Evolutionary conservation across 495 filamentous ascomycete genomes (phyloP).

Genomic region (Evansstolkia leycettana): DNA sequence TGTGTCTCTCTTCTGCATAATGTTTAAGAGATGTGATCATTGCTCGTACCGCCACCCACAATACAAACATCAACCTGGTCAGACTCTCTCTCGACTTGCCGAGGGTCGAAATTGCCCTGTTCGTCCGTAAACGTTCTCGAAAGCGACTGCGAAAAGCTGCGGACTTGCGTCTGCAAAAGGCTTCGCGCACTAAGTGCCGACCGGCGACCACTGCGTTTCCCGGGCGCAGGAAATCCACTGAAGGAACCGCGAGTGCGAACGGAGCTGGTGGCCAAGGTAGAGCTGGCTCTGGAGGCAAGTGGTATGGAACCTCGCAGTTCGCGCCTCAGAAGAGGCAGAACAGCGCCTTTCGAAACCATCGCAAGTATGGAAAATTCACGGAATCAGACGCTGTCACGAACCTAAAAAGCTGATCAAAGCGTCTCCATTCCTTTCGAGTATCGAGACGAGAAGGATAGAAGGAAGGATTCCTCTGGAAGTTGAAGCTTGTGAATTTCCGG

Average conservation of each 20-base stretch:
- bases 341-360: conserved; percentile 30
- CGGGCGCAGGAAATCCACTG: conserved; percentile 10
- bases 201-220: conserved; percentile 12
- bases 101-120: conserved; percentile 60
- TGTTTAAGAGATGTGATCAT: background rate
- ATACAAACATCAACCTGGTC: conserved; percentile 96
- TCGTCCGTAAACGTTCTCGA: conserved; percentile 36
- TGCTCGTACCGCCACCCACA: conserved; percentile 65
- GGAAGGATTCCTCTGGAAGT: too few species aligned
- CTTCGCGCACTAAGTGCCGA: conserved; percentile 11
- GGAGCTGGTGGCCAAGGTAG: conserved; percentile 15
- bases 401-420: too few species aligned
- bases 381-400: background rate
- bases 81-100: conserved; percentile 66
- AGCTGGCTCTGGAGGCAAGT: conserved; percentile 15
- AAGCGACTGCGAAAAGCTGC: conserved; percentile 38
- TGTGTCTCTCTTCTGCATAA: conserved; percentile 1
- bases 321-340: conserved; percentile 32
- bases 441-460: too few species aligned
- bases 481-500: too few species aligned
- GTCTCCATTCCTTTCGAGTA: background rate
- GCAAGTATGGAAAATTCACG: background rate
- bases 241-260: conserved; percentile 11
- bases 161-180: conserved; percentile 15
- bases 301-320: conserved; percentile 21